Conservation (phyloP, 2,329 filamentous ascomycete genomes). For the Epicoccum sorghinum region DNA sequence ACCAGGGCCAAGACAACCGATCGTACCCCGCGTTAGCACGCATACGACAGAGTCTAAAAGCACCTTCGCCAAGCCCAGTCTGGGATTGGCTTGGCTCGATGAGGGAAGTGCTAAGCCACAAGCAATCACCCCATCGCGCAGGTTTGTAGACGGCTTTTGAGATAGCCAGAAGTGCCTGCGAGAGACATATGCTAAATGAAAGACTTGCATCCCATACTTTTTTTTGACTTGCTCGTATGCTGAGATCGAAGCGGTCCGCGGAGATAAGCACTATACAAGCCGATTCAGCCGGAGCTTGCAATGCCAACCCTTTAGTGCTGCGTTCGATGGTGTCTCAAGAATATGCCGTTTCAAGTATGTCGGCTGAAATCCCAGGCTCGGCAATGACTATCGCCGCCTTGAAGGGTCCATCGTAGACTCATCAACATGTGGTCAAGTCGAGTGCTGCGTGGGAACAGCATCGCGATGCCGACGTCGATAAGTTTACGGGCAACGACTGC, state of each 20-base stretch:
- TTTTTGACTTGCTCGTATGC: background rate
- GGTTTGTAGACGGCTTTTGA: background rate
- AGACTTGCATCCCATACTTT: too few relatives aligned
- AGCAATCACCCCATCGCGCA: slow-evolving; percentile 6
- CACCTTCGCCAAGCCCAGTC: slow-evolving; percentile 4
- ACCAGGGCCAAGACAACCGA: slow-evolving; percentile 5
- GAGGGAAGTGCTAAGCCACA: slow-evolving; percentile 7
- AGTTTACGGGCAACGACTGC: background rate
- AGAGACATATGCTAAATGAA: background rate
- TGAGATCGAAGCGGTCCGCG: slow-evolving; percentile 2
- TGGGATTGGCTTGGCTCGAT: slow-evolving; percentile 7
- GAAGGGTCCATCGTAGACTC: background rate
- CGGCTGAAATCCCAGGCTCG: background rate
- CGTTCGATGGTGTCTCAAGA: slow-evolving; percentile 28
- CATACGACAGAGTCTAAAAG: background rate
- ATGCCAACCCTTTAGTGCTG: slow-evolving; percentile 48
- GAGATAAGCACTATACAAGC: slow-evolving; percentile 20
- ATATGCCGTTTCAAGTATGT: slow-evolving; percentile 38
- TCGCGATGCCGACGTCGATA: background rate
- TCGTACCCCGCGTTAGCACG: slow-evolving; percentile 14
- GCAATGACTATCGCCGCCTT: background rate
- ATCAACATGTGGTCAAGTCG: too few relatives aligned
- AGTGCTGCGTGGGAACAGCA: background rate
- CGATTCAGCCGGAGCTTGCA: slow-evolving; percentile 36
- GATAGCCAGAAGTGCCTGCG: background rate